phyloP scores from a whole-genome alignment of 2,329 filamentous ascomycete genomes.

The Dothideomycetes sp. region DNA sequence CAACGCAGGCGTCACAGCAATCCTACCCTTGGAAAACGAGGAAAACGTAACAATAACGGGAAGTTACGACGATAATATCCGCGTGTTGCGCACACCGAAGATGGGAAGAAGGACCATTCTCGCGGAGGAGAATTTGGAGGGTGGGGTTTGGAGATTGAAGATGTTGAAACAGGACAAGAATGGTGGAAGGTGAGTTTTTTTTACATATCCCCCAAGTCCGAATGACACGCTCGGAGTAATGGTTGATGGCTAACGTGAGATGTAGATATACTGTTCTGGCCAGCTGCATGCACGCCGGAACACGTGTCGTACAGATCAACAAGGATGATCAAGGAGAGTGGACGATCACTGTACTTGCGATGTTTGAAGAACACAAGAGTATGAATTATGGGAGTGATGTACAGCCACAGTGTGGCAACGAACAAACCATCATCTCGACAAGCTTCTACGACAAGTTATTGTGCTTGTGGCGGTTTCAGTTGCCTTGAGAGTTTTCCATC shows the following conservation, averaged over 20 bases:
- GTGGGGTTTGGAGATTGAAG: constrained; percentile 82
- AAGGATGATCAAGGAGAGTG: constrained; percentile 37
- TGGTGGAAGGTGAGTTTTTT: constrained; percentile 14
- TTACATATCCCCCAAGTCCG: background rate
- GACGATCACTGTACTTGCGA: constrained; percentile 55
- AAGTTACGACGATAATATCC: constrained; percentile 79
- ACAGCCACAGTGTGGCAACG: constrained; percentile 31
- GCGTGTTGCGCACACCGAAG: constrained; percentile 47
- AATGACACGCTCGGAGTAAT: background rate
- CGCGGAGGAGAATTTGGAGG: constrained; percentile 57
- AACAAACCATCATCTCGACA: constrained; percentile 52
- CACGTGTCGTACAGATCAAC: constrained; percentile 50
- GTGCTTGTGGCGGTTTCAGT: constrained; percentile 49
- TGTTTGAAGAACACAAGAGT: constrained; percentile 78
- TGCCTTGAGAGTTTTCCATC: background rate
- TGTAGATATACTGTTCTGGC: constrained; percentile 53
- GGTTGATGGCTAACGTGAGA: background rate
- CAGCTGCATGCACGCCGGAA: constrained; percentile 90
- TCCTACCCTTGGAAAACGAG: constrained; percentile 55
- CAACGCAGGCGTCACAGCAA: constrained; percentile 77
- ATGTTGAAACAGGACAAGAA: constrained; percentile 34
- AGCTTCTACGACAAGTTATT: constrained; percentile 69
- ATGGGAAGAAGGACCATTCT: constrained; percentile 43
- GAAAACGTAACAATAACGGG: constrained; percentile 64
- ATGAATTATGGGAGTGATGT: constrained; percentile 91